These are phyloP conservation scores for Xerocomus spinulosus DNA, from an alignment of 768 basidiomycete species.

Conservation along the genomic window DNA sequence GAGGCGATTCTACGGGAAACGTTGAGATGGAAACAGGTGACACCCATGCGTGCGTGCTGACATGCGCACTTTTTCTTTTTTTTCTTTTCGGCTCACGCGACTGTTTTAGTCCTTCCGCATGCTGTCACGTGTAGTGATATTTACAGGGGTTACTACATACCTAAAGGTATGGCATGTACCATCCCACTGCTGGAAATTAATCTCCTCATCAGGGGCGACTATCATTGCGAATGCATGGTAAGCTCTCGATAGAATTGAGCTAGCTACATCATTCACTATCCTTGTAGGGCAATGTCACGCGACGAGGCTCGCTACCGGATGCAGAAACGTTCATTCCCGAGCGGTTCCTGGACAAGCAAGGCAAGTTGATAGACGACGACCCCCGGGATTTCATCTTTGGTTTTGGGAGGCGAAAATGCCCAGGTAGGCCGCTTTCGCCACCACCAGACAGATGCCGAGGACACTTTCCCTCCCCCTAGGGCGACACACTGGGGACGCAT, in stretches of 20 bases:
- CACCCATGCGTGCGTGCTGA: not conserved
- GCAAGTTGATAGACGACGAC: conserved; percentile 1
- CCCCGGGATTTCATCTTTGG: conserved; percentile 4
- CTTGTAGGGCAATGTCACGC: conserved; percentile 2
- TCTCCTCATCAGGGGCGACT: not conserved
- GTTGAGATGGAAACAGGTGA: conserved; percentile 3
- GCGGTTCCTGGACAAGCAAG: conserved; percentile 6
- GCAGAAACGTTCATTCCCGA: conserved; percentile 11
- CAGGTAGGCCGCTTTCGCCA: not conserved
- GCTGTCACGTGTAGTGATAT: conserved; percentile 32
- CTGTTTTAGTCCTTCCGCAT: conserved; percentile 16
- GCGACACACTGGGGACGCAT: not conserved
- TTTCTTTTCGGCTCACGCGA: not conserved
- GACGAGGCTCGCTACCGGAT: conserved; percentile 11
- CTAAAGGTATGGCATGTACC: conserved; percentile 32
- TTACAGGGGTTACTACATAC: conserved; percentile 46
- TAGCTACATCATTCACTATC: too few relatives aligned
- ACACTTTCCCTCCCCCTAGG: not conserved
- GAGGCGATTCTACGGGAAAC: conserved; percentile 8
- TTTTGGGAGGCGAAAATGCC: conserved; percentile 7
- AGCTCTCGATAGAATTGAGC: not conserved
- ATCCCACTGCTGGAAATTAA: not conserved
- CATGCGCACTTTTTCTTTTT: not conserved
- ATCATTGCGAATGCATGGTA: conserved; percentile 7
- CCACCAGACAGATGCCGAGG: too few relatives aligned